Evolutionary conservation across 1,139 yeast species (phyloP).

Genomic region (Yamadazyma aaseri): DNA sequence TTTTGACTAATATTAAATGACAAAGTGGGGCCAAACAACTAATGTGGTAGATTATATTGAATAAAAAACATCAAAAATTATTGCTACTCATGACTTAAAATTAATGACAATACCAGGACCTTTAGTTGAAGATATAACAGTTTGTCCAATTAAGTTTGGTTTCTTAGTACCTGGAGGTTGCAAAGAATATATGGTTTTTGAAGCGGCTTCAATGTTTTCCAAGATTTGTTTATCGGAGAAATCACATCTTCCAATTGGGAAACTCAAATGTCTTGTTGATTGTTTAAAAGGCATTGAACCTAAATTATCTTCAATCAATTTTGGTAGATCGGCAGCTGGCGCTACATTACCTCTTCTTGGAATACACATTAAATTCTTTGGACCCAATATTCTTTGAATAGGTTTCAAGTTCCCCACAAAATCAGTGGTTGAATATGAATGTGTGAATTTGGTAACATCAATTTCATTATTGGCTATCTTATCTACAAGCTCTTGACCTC

Average conservation of each 20-base stretch:
- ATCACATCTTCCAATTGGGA: constrained; percentile 77
- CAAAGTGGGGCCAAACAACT: too few species aligned
- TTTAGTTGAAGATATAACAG: constrained; percentile 66
- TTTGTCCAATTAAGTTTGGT: constrained; percentile 69
- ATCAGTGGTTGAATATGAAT: constrained; percentile 85
- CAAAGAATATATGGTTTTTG: constrained; percentile 60
- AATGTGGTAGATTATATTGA: too few species aligned
- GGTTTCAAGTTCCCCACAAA: constrained; percentile 59
- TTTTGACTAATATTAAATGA: too few species aligned
- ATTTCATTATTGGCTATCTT: constrained; percentile 55
- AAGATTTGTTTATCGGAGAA: constrained; percentile 78
- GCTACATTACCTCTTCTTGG: constrained; percentile 86
- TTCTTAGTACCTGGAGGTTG: constrained; percentile 60
- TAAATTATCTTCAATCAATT: constrained; percentile 52
- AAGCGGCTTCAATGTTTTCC: constrained; percentile 68
- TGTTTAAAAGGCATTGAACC: constrained; percentile 79
- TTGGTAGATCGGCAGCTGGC: constrained; percentile 48
- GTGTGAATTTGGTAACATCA: constrained; percentile 61
- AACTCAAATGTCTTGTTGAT: constrained; percentile 53
- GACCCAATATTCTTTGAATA: constrained; percentile 80
- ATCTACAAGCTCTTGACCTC: constrained; percentile 71
- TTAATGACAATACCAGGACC: constrained; percentile 83
- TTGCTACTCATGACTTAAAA: constrained; percentile 24
- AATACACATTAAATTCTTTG: constrained; percentile 86
- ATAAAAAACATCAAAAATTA: too few species aligned